Conservation (phyloP, 441 rosid species). For the Gossypium schwendimanii region DNA sequence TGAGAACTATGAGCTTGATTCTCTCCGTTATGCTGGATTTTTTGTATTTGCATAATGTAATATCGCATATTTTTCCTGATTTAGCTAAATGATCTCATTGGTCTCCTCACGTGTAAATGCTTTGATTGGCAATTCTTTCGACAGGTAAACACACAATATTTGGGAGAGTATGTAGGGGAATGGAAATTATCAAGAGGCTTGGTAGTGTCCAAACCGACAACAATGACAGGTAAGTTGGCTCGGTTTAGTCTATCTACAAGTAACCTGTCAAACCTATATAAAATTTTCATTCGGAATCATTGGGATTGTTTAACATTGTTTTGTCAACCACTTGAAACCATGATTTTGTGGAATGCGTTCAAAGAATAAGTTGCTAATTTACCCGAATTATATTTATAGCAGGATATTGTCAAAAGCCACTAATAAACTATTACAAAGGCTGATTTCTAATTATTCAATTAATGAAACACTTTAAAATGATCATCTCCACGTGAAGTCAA, state of each 20-base stretch:
- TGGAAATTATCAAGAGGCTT: slow-evolving; percentile 94
- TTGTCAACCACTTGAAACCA: background rate
- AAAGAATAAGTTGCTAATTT: background rate
- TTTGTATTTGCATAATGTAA: background rate
- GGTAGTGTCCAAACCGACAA: slow-evolving; percentile 96
- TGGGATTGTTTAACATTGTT: background rate
- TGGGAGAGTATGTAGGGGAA: slow-evolving; percentile 84
- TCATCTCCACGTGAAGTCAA: background rate
- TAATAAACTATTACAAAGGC: background rate
- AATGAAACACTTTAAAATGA: background rate
- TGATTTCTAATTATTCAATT: background rate
- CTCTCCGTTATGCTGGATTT: background rate
- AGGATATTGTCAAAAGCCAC: background rate
- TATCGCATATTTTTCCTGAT: background rate
- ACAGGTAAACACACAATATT: slow-evolving; percentile 95
- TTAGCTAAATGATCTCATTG: background rate
- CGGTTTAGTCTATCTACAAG: no score
- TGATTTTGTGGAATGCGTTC: background rate
- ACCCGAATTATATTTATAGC: background rate
- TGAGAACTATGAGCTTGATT: background rate
- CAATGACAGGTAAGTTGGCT: slow-evolving; percentile 54
- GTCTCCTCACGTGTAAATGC: background rate
- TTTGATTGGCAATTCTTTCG: background rate
- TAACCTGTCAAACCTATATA: background rate
- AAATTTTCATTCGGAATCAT: background rate